Percentiles rank a stretch among this genome's conserved stretches.
Evolutionary conservation across 2,329 filamentous ascomycete species (phyloP).

Genomic region (Tolypocladium pustulatum): DNA sequence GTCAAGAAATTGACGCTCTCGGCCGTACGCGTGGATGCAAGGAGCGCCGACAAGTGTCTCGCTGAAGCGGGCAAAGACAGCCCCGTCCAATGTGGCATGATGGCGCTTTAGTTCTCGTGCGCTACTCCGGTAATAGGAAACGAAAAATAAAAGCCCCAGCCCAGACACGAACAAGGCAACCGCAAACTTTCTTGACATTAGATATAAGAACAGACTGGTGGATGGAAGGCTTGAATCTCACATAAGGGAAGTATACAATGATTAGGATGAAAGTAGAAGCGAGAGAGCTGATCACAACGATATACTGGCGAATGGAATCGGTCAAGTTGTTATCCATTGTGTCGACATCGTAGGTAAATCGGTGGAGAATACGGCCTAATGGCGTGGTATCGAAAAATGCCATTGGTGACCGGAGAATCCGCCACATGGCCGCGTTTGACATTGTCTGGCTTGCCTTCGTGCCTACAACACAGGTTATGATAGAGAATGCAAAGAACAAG

Average conservation of each 20-base stretch:
- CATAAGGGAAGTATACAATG: conserved; percentile 83
- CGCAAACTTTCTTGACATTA: neutral
- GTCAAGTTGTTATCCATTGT: conserved; percentile 91
- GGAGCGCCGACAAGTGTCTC: conserved; percentile 78
- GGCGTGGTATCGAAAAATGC: conserved; percentile 97
- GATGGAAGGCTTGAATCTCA: neutral
- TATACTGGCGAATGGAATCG: conserved; percentile 87
- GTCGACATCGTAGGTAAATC: conserved; percentile 90
- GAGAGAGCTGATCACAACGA: conserved; percentile 74
- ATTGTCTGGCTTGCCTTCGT: conserved; percentile 75
- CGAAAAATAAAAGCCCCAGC: conserved; percentile 52
- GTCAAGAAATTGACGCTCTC: conserved; percentile 62
- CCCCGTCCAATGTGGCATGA: conserved; percentile 78
- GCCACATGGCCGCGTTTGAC: conserved; percentile 67
- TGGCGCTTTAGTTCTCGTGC: conserved; percentile 91
- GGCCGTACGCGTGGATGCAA: conserved; percentile 80
- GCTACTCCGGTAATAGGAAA: conserved; percentile 85
- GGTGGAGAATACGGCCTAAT: conserved; percentile 86
- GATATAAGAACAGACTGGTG: neutral
- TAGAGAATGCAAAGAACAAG: conserved; percentile 71
- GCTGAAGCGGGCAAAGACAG: conserved; percentile 82
- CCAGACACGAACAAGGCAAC: conserved; percentile 45
- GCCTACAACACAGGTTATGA: conserved; percentile 65
- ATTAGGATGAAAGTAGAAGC: conserved; percentile 77
- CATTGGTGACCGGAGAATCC: conserved; percentile 62